These are phyloP conservation scores for Lactifluus rugatus DNA, from an alignment of 768 basidiomycete species.

Conservation along the genomic window DNA sequence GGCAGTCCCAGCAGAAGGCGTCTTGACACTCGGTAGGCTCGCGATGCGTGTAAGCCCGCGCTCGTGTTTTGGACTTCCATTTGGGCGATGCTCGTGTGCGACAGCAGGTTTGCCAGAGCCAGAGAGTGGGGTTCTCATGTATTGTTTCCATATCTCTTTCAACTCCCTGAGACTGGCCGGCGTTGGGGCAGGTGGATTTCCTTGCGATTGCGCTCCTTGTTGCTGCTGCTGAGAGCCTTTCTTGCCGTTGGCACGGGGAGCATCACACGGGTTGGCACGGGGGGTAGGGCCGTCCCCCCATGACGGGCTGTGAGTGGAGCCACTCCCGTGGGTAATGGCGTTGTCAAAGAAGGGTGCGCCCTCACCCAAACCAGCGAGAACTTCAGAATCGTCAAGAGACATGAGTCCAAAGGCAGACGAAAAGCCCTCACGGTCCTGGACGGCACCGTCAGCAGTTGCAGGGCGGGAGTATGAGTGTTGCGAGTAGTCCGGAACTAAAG, in stretches of 20 bases:
- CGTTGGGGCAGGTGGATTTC: slow-evolving; percentile 29
- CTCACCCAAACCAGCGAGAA: slow-evolving; percentile 52
- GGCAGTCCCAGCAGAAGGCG: slow-evolving; percentile 36
- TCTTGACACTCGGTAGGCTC: slow-evolving; percentile 60
- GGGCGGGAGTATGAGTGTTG: slow-evolving; percentile 18
- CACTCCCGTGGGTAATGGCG: slow-evolving; percentile 1
- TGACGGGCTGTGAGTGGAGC: slow-evolving; percentile 6
- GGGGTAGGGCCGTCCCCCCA: slow-evolving; percentile 18
- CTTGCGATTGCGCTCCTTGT: slow-evolving; percentile 5
- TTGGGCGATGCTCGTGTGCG: slow-evolving; percentile 6
- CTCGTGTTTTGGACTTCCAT: slow-evolving; percentile 23
- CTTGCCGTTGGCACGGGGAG: slow-evolving; percentile 19
- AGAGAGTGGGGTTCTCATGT: slow-evolving; percentile 56
- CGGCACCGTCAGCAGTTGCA: slow-evolving; percentile 16
- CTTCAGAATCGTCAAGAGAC: slow-evolving; percentile 65
- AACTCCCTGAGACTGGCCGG: slow-evolving; percentile 36
- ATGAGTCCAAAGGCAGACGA: slow-evolving; percentile 58
- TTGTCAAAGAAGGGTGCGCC: slow-evolving; percentile 52
- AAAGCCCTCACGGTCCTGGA: slow-evolving; percentile 23
- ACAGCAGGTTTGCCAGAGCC: slow-evolving; percentile 27
- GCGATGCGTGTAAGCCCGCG: slow-evolving; percentile 46
- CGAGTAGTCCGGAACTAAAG: slow-evolving; percentile 26
- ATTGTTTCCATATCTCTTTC: slow-evolving; percentile 66
- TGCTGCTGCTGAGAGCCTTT: slow-evolving; percentile 21
- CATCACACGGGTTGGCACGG: slow-evolving; percentile 13